A percentile compares a stretch with the other conserved stretches of the same genome.
These are phyloP conservation scores for Raphanus raphanistrum DNA, from an alignment of 345 rosid genomes.

Conservation along the genomic window DNA sequence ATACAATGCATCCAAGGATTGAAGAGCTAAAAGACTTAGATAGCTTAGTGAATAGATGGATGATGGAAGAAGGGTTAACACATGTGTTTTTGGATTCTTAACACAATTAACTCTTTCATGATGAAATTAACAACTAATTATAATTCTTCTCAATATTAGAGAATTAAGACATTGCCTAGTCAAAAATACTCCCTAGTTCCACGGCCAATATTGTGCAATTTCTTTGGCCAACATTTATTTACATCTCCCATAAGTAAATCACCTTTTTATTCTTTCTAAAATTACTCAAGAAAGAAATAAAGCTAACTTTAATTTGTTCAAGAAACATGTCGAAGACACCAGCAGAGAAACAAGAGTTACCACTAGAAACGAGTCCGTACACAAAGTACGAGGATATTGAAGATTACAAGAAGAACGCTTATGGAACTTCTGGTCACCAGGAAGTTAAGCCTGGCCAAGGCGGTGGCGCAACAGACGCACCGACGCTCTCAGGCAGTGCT, in stretches of 20 bases:
- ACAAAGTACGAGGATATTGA: constrained; percentile 46
- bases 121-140: background rate
- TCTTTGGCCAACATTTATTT: constrained; percentile 23
- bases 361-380: constrained; percentile 53
- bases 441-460: constrained; percentile 46
- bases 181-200: constrained; percentile 30
- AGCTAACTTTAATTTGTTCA: background rate
- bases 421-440: constrained; percentile 57
- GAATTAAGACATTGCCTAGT: background rate
- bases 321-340: constrained; percentile 24
- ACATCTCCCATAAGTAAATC: constrained; percentile 28
- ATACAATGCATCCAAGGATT: constrained; percentile 52
- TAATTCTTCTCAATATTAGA: background rate
- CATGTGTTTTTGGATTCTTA: constrained; percentile 28
- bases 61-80: constrained; percentile 56
- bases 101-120: constrained; percentile 19
- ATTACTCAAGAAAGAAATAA: background rate
- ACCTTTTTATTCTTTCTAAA: background rate
- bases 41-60: constrained; percentile 47
- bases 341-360: constrained; percentile 38
- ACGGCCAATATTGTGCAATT: constrained; percentile 28
- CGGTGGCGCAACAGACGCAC: constrained; percentile 54
- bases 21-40: constrained; percentile 42
- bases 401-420: constrained; percentile 48
- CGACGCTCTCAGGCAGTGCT: constrained; percentile 45